Evolutionary conservation across 2,329 filamentous ascomycete species (phyloP), one percentile per base, ranked within the genome.

Genomic region (Thermomyces lanuginosus): DNA sequence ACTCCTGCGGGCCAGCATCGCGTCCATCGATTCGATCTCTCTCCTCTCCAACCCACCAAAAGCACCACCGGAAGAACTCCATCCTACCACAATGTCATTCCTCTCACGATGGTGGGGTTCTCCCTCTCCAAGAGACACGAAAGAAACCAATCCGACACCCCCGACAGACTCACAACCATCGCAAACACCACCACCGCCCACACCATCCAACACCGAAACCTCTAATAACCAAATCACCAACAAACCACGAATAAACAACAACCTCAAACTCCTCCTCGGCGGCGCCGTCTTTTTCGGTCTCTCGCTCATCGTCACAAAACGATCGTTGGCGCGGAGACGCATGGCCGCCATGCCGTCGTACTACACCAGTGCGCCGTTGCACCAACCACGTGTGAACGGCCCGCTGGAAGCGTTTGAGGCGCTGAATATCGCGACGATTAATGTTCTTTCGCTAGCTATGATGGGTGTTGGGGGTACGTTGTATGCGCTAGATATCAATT

Each of bases 361-460:
- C 58, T 92, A 77, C 63, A 60, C 36, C 22, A 51, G 55, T 62
- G 51, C 51, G 49, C 45, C 51, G 27, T 60, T 42, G 42, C 51
- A 54, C 38, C 43, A 53, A 21, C 53, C 49, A 1, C 36, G 46
- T 8, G 63, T 70, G 15, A 76, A 75, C 43, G 72, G 73, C 5
- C 64, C 70, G 1, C 48, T 77, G 20, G 75, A 93, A 36, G 86
- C 86, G 1, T 55, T 77, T 17, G 78, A 92, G 52, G 86, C 86
- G 0, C 60, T 98, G 12, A 78, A 75, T 25, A 60, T 93, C 18
- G 89, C 86, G 0, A 92, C 84, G 0, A 64, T 93, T 40, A 92
- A 92, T 42, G 80, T 89, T 8, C 44, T 73, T 16, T 78, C 74
- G 40, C 68, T 89, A 26, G 74, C 66, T 1, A 71, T 92, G 49